Base-by-base conservation (phyloP, 192 early-diverging fungal species). In the Rhizophagus sp. region DNA sequence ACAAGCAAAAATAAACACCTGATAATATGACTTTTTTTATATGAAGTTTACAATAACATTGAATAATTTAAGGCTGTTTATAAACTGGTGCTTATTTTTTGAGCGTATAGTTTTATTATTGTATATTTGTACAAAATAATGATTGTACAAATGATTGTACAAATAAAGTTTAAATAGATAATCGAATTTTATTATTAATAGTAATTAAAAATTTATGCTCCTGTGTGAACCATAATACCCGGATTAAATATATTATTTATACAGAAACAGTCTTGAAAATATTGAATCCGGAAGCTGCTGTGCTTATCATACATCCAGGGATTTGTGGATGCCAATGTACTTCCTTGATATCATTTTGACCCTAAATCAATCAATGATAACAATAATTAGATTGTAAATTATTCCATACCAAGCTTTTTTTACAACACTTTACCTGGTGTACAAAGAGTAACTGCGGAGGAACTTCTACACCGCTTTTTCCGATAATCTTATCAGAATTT, bases 231-330 rank as follows among this genome's bases (percentile, higher is more conserved):
- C 8, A 41, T 41, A 41, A 7, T 0, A 41, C 5, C 8, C 39
- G 0, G 6, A 41, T 41, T 41, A 41, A 36, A 36, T 30, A 30
- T 30, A 30, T 30, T 36, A 36, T 36, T 78, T 91, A 94, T 36
- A 93, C 88, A 13, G 92, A 93, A 72, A 99, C 96, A n/a, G 98
- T 98, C 85, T 98, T 98, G 85, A 98, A 98, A 61, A 99, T 89
- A 83, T 99, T 98, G 84, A 98, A 96, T 25, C 98, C 98, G 44
- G 93, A 85, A 68, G 82, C 87, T 22, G 96, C 92, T 66, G 97
- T 99, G 62, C 91, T 93, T 30, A 95, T 87, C 6, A 99, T 83
- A 71, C 93, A 93, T 41, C 98, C 98, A n/a, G 96, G 93, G 44
- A 94, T 89, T 86, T 99, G 97, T 65, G 87, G 89, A 82, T 98